Evolutionary conservation across 1,139 yeast species (phyloP), one percentile per base, ranked within the genome.

Genomic region (Taiozyma sp.): DNA sequence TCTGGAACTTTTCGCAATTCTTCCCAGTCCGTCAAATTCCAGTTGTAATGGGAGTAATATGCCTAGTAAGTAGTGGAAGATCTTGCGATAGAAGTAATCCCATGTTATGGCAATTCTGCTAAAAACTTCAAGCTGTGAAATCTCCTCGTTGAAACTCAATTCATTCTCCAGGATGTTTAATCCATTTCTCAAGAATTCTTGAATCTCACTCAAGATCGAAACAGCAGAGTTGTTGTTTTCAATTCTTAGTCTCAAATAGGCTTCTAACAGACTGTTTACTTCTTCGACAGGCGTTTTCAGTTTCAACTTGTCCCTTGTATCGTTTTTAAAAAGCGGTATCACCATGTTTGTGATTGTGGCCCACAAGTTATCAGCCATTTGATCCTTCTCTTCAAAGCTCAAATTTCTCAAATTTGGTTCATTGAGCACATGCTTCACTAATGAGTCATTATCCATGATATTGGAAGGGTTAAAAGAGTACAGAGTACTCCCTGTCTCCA

Each of bases 21-120:
- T 44, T 3, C 77, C 78, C 4, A 43, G 40, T 2, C 75, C 79
- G 8, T 70, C 73, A 49, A 77, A 67, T 52, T 80, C 84, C 19
- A 72, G 60, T 49, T 83, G 87, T 27, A 85, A 60, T 0, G 91
- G 90, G 41, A 82, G 60, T 51, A 84, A 75, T 0, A 81, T 75
- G 1, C 86, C 85, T 51, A 80, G 78, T 41, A 84, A 68, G 59
- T 83, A 81, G 48, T 82, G 83, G 48, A 80, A 70, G 1, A 81
- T 74, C 43, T 76, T 73, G 13, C 73, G 69, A 54, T 78, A 79
- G 62, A 83, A 84, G 40, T 70, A 69, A 32, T 73, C 75, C 92
- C 92, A 85, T 10, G 75, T 65, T 0, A 71, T 60, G 8, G 74
- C 68, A 8, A 75, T 65, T 49, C 73, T 65, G 47, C 65, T 65